Evolutionary conservation across 208 protist genomes (phyloP).

Genomic region (Zelonia costaricensis): DNA sequence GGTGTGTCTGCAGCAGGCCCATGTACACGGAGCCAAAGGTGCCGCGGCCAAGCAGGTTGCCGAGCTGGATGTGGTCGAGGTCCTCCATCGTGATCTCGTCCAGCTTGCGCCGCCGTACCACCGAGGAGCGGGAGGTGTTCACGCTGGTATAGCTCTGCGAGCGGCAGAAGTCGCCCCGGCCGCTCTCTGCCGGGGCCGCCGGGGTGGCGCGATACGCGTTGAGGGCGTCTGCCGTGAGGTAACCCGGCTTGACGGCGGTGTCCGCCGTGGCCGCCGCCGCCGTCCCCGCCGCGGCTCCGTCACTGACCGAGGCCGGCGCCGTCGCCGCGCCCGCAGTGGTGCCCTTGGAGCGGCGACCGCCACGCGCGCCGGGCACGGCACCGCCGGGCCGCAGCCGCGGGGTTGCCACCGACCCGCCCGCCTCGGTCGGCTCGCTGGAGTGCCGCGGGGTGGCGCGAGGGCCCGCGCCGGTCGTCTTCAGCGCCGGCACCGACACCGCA

Average conservation of each 20-base stretch:
- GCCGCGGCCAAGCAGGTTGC: conserved; percentile 59
- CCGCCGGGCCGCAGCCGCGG: background rate
- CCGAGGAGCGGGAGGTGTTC: conserved; percentile 47
- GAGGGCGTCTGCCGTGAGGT: conserved; percentile 29
- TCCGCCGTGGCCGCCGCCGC: background rate
- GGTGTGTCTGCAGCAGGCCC: conserved; percentile 41
- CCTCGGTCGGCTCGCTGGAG: background rate
- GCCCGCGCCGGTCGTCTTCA: background rate
- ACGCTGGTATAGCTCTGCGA: conserved; percentile 33
- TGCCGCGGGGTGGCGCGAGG: background rate
- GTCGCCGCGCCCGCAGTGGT: background rate
- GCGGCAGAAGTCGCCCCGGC: conserved; percentile 2
- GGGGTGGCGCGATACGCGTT: conserved; percentile 19
- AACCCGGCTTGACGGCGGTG: background rate
- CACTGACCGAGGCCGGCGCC: background rate
- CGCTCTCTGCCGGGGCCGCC: background rate
- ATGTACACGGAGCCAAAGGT: conserved; percentile 65
- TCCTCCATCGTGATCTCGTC: conserved; percentile 48
- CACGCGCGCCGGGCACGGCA: no score
- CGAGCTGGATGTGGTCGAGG: conserved; percentile 44
- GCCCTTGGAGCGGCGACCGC: no score
- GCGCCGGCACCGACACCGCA: conserved; percentile 1
- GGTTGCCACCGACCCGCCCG: background rate
- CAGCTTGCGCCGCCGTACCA: conserved; percentile 41
- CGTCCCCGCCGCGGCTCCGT: background rate